Percentiles rank a stretch among this genome's conserved stretches.
Evolutionary conservation across 2,329 filamentous ascomycete genomes (phyloP).

Genomic region (Diplodia corticola): DNA sequence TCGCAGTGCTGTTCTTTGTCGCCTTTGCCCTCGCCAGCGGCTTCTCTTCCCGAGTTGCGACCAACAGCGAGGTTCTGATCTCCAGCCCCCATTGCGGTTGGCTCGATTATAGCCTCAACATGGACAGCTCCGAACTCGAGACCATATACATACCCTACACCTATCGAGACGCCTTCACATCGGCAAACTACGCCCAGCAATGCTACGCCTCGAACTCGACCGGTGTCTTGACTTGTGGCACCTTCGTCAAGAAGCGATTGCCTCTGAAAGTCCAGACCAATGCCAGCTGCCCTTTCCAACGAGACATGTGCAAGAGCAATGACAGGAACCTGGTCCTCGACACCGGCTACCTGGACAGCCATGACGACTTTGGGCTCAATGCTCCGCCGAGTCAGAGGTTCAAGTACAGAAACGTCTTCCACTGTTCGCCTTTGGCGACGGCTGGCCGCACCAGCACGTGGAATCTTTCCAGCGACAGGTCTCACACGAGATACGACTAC

Average conservation of each 20-base stretch:
- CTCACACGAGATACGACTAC: neutral
- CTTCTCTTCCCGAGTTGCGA: constrained; percentile 22
- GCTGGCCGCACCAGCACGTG: neutral
- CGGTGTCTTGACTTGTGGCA: neutral
- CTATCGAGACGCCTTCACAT: neutral
- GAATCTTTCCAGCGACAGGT: neutral
- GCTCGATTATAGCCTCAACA: neutral
- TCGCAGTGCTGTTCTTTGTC: neutral
- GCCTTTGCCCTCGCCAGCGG: constrained; percentile 20
- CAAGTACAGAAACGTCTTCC: neutral
- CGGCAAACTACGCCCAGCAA: neutral
- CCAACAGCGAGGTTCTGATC: constrained; percentile 5
- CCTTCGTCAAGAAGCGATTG: neutral
- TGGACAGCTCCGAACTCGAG: neutral
- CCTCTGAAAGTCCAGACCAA: neutral
- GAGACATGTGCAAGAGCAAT: neutral
- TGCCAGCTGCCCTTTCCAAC: neutral
- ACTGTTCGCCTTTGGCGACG: neutral
- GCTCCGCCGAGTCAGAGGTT: neutral
- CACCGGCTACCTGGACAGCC: neutral
- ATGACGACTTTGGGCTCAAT: neutral
- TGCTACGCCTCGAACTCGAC: constrained; percentile 7
- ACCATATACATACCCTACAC: neutral
- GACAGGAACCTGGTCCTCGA: neutral
- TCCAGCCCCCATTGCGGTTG: constrained; percentile 5